Percentiles rank a stretch among this genome's conserved stretches.
These are phyloP conservation scores for Clarireedia homoeocarpa DNA, from an alignment of 2,329 filamentous ascomycete genomes.

Conservation along the genomic window DNA sequence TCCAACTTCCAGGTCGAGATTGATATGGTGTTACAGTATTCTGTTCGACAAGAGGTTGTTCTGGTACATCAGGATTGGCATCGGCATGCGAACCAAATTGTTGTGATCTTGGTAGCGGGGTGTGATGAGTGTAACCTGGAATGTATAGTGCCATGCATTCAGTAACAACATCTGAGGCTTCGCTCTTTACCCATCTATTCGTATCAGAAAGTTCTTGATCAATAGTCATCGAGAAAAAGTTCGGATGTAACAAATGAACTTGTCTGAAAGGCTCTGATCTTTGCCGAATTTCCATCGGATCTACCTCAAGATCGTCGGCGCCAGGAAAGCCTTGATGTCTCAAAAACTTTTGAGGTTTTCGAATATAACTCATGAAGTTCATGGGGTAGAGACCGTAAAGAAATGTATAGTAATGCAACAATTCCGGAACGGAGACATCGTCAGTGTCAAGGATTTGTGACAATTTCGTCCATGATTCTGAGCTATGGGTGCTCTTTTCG, in stretches of 20 bases:
- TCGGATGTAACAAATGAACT: constrained; percentile 71
- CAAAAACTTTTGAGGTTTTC: constrained; percentile 72
- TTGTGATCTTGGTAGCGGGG: constrained; percentile 11
- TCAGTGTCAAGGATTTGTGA: constrained; percentile 54
- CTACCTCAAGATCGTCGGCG: constrained; percentile 67
- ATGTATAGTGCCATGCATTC: constrained; percentile 66
- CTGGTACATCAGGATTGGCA: constrained; percentile 23
- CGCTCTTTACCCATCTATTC: constrained; percentile 71
- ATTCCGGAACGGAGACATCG: constrained; percentile 54
- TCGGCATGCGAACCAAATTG: constrained; percentile 10
- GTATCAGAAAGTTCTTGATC: constrained; percentile 73
- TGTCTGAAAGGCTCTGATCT: constrained; percentile 68
- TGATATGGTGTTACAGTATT: constrained; percentile 19
- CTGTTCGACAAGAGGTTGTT: constrained; percentile 21
- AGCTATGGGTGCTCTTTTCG: constrained; percentile 32
- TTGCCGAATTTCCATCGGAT: constrained; percentile 68
- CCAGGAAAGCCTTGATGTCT: constrained; percentile 63
- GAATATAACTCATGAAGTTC: constrained; percentile 80
- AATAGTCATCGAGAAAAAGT: constrained; percentile 71
- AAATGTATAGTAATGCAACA: constrained; percentile 71
- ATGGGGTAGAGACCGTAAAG: constrained; percentile 78
- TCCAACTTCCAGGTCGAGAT: constrained; percentile 39
- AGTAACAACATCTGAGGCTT: constrained; percentile 71
- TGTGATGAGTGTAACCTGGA: constrained; percentile 19
- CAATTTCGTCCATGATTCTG: constrained; percentile 56